Percentiles rank a stretch among this genome's conserved stretches.
These are phyloP conservation scores for Teunomyces lycoperdinae DNA, from an alignment of 805 yeast species.

Conservation along the genomic window DNA sequence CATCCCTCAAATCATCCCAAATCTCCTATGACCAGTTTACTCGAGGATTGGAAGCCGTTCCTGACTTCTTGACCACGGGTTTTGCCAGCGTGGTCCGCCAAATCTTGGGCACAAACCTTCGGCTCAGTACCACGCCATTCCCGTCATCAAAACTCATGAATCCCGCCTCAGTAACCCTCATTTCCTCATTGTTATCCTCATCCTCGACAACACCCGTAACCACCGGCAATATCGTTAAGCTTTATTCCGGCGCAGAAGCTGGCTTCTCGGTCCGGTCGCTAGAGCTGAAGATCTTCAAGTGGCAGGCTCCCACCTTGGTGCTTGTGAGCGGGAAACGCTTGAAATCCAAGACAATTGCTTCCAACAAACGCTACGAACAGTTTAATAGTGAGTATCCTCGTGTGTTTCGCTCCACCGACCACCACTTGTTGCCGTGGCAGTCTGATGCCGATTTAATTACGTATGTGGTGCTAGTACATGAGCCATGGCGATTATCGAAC, in stretches of 20 bases:
- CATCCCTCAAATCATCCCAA: constrained; percentile 13
- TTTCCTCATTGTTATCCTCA: constrained; percentile 30
- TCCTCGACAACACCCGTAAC: constrained; percentile 36
- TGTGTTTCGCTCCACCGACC: constrained; percentile 27
- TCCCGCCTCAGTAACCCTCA: constrained; percentile 36
- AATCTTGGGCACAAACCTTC: neutral
- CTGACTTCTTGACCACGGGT: neutral
- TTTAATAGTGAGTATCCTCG: constrained; percentile 50
- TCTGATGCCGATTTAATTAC: constrained; percentile 42
- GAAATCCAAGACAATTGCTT: constrained; percentile 26
- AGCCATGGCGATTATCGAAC: constrained; percentile 78
- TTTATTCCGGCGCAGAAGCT: constrained; percentile 68
- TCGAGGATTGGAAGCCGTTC: neutral
- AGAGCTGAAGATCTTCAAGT: constrained; percentile 79
- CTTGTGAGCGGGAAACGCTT: constrained; percentile 64
- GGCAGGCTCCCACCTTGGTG: constrained; percentile 84
- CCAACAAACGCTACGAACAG: constrained; percentile 46
- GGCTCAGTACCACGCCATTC: constrained; percentile 9
- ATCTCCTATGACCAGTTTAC: constrained; percentile 18
- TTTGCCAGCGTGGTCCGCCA: neutral
- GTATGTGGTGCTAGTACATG: constrained; percentile 62
- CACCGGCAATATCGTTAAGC: constrained; percentile 49
- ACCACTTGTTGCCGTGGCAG: constrained; percentile 29
- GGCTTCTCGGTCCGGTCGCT: constrained; percentile 89
- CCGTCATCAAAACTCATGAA: constrained; percentile 38